Evolutionary conservation across 331 rosid genomes (phyloP), one percentile per base, ranked within the genome.

Genomic region (Erythrophleum ivorense): DNA sequence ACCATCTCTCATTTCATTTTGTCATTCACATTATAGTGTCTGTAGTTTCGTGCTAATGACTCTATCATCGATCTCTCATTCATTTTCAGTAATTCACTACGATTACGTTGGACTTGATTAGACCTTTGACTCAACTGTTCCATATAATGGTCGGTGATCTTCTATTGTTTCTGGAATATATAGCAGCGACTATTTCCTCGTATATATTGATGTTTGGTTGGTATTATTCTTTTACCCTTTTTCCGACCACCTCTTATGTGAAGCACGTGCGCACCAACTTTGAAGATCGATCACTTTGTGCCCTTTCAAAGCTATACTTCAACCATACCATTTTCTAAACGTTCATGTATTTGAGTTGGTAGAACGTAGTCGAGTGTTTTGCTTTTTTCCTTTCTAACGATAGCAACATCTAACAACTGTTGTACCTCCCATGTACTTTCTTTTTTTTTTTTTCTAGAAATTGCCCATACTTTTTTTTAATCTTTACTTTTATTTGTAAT

Each of bases 61-160:
- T 3, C 46, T 50, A 6, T 69, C 24, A 79, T 57, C 18, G 2
- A 3, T 12, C 57, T 49, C 36, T 24, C 38, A 4, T 12, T 12
- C n/a, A 29, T 29, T 67, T 34, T 75, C 71, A 67, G 58, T 9
- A 21, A 18, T 13, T 49, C 75, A 46, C 77, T 24, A 73, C 18
- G 3, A 18, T 62, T 53, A 55, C 12, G 64, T 53, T 11, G 41
- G 80, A 66, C 49, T 73, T 49, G 13, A 72, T 83, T 66, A 68
- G 63, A 80, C 71, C 48, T 34, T 65, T 77, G 71, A 72, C 78
- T 48, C 71, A 52, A 55, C 14, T 33, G 69, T 52, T 52, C 55
- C 70, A 40, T 31, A 53, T 40, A 66, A 15, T 58, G 88, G 82
- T 75, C 88, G 86, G 88, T 55, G 71, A 19, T 77, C 64, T 49